Base-by-base conservation (phyloP, 1,284 basidiomycete species). In the Sanghuangporus weigelae region DNA sequence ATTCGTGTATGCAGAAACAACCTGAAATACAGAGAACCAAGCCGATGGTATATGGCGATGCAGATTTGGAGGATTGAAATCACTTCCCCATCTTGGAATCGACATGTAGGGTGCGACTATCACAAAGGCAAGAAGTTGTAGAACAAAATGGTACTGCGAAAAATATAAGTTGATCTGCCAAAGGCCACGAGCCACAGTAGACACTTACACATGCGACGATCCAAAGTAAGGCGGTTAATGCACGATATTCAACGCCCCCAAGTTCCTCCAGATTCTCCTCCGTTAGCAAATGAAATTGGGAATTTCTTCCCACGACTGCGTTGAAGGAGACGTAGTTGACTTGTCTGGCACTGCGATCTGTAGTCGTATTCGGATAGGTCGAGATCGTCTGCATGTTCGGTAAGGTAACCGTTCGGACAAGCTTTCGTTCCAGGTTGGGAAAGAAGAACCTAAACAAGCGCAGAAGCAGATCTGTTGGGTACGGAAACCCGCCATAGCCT, bases 171-270 rank as follows among this genome's bases (percentile, higher is more conserved):
- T 31, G 23, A 31, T 36, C 10, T 59, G 66, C 39, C 61, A 66
- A 67, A 59, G 66, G 61, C 2, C 66, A 21, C 21, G 71, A 50
- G 66, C 63, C 64, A 21, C 71, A 53, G 65, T 19, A 23, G 23
- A 19, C 56, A 73, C 72, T 71, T 71, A 91, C 89, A 51, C 75
- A 73, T 14, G 81, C 79, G 36, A 94, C 84, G 64, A 94, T 83
- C 87, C 90, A 93, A 16, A 93, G 77, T 49, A 96, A 74, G 3
- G 90, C 81, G 64, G 88, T 89, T 62, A 97, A 76, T 1, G 91
- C 94, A n/a, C 94, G 84, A 71, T 95, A 98, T 74, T 99, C 96
- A 14, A 97, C 91, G 6, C 96, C 96, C 7, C 95, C 95, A 5
- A 98, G 79, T 74, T 98, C 95, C 67, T 96, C 92, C 68, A 93